phyloP scores from a whole-genome alignment of 805 yeast genomes.

The Brettanomyces sp. region DNA sequence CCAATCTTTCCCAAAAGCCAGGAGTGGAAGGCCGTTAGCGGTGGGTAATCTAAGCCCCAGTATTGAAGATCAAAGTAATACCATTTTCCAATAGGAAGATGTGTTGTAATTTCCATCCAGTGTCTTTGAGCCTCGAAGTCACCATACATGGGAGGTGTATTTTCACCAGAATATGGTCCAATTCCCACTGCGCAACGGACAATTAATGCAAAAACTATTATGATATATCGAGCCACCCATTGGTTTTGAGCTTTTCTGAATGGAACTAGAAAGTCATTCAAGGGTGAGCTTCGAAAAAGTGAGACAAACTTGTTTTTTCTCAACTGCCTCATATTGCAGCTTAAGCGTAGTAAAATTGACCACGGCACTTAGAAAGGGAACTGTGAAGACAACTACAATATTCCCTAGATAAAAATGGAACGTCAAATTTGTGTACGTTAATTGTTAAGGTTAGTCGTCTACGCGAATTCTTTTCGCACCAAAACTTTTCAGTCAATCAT shows the following conservation, averaged over 20 bases:
- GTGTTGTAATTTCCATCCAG: constrained; percentile 88
- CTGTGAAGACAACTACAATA: too few relatives aligned
- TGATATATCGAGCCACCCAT: constrained; percentile 81
- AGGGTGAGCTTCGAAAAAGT: constrained; percentile 43
- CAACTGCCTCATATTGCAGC: too few relatives aligned
- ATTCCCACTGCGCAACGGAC: constrained; percentile 79
- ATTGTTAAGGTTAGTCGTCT: too few relatives aligned
- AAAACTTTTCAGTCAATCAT: too few relatives aligned
- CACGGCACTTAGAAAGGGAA: not conserved
- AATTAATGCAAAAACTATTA: constrained; percentile 63
- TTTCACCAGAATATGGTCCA: constrained; percentile 76
- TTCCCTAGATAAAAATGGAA: too few relatives aligned
- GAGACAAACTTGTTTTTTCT: constrained; percentile 18
- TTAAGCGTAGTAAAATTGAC: not conserved
- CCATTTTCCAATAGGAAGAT: constrained; percentile 71
- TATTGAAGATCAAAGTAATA: constrained; percentile 81
- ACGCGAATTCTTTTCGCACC: too few relatives aligned
- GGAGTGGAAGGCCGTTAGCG: constrained; percentile 90
- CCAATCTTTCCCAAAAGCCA: constrained; percentile 74
- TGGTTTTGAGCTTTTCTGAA: constrained; percentile 77
- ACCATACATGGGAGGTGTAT: constrained; percentile 73
- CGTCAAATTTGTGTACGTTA: too few relatives aligned
- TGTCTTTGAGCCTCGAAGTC: constrained; percentile 98
- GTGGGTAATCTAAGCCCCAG: constrained; percentile 98
- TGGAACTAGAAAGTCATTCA: constrained; percentile 68